These are phyloP conservation scores for Pezicula neosporulosa DNA, from an alignment of 2,329 filamentous ascomycete genomes.

Conservation along the genomic window DNA sequence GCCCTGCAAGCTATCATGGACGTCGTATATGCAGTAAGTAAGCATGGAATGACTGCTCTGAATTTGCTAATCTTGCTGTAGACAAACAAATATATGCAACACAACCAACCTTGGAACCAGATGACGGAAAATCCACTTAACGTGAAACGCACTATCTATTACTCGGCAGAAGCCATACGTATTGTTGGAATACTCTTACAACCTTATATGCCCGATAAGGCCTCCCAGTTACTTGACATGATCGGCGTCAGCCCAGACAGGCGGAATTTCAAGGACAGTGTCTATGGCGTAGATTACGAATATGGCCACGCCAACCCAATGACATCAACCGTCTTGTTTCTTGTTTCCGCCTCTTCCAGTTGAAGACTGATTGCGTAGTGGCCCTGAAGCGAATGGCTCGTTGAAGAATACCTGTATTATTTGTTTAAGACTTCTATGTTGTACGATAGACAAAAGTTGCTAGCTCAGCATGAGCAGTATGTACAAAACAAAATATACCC, in stretches of 20 bases:
- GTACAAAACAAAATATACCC: no score
- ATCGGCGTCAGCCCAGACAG: conserved; percentile 65
- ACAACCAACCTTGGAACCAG: conserved; percentile 65
- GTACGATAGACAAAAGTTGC: no score
- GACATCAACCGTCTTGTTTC: conserved; percentile 42
- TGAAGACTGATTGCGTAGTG: conserved; percentile 29
- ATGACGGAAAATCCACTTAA: conserved; percentile 27
- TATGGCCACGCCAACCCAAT: conserved; percentile 54
- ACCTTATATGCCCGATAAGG: conserved; percentile 84
- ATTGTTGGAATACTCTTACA: conserved; percentile 82
- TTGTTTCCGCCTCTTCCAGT: conserved; percentile 51
- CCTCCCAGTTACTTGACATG: conserved; percentile 68
- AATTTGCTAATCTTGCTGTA: conserved; percentile 27
- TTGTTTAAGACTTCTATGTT: no score
- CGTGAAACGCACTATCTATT: conserved; percentile 62
- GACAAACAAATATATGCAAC: conserved; percentile 66
- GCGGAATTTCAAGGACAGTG: conserved; percentile 61
- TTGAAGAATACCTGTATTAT: no score
- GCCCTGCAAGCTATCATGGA: conserved; percentile 65
- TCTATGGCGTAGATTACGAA: conserved; percentile 57
- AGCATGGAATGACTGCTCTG: not conserved
- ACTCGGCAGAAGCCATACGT: conserved; percentile 71
- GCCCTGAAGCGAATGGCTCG: no score
- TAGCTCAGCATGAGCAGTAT: no score
- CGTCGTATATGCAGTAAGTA: conserved; percentile 53